Percentiles rank a stretch among this genome's conserved stretches.
Evolutionary conservation across 306 rosid genomes (phyloP).

Genomic region (Malus fusca): DNA sequence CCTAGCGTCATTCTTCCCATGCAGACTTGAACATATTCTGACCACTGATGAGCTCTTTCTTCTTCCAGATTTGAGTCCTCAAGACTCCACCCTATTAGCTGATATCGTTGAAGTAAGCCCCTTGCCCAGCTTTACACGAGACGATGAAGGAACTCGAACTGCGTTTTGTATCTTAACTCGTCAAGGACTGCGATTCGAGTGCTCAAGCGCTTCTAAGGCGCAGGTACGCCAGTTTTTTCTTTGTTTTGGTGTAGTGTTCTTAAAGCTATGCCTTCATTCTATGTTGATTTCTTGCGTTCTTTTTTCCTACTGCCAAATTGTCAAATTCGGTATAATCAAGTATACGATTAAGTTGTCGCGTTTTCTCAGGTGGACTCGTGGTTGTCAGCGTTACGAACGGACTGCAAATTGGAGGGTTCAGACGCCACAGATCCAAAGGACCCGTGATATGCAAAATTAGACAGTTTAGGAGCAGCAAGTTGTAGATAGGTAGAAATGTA

Average conservation of each 20-base stretch:
- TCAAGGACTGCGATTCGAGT: conserved; percentile 76
- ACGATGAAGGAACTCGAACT: conserved; percentile 46
- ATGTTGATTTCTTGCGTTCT: neutral
- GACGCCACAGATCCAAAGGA: conserved; percentile 26
- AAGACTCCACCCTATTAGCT: conserved; percentile 51
- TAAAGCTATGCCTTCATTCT: neutral
- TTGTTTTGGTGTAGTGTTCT: neutral
- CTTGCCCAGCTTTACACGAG: conserved; percentile 60
- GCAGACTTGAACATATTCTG: neutral
- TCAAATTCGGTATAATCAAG: neutral
- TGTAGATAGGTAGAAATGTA: conserved; percentile 24
- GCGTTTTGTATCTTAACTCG: conserved; percentile 65
- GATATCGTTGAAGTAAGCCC: conserved; percentile 62
- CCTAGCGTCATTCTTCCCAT: neutral
- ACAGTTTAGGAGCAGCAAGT: conserved; percentile 10
- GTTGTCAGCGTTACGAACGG: conserved; percentile 47
- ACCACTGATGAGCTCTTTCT: neutral
- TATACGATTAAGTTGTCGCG: neutral
- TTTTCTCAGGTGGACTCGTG: conserved; percentile 65
- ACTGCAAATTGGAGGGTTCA: conserved; percentile 43
- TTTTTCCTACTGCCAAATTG: neutral
- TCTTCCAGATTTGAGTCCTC: conserved; percentile 53
- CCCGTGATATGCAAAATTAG: conserved; percentile 11
- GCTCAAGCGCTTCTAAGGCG: conserved; percentile 64
- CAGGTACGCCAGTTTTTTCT: conserved; percentile 39